Conservation (phyloP, 352 stramenopile species). For the Phytopythium aichiense region DNA sequence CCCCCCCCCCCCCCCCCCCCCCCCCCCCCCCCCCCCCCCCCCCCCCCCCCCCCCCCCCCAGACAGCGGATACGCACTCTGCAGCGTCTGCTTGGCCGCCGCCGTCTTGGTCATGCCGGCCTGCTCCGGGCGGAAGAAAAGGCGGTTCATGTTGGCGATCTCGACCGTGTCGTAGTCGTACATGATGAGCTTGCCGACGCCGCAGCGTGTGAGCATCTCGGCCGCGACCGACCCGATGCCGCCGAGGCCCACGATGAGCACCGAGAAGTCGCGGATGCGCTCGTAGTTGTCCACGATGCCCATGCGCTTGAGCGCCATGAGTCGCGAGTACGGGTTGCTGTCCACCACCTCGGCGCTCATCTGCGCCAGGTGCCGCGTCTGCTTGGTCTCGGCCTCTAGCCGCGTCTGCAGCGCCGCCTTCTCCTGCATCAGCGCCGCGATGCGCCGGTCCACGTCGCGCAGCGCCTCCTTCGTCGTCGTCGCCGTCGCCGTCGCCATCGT, state of each 20-base stretch:
- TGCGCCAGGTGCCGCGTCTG: conserved; percentile 24
- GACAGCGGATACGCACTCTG: conserved; percentile 40
- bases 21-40: no score
- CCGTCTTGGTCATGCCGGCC: conserved; percentile 84
- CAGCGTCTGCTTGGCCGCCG: conserved; percentile 83
- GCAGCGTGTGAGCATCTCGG: conserved; percentile 89
- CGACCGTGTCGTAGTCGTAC: conserved; percentile 89
- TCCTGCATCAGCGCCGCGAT: conserved; percentile 75
- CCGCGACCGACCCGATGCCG: conserved; percentile 81
- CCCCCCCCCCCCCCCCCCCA: no score
- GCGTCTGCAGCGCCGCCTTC: conserved; percentile 50
- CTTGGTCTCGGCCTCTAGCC: conserved; percentile 41
- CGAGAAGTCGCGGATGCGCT: conserved; percentile 76
- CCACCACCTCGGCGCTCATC: conserved; percentile 80
- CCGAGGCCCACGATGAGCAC: conserved; percentile 84
- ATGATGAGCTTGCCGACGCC: conserved; percentile 89
- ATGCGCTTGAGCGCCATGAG: conserved; percentile 90
- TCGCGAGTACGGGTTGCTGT: conserved; percentile 87
- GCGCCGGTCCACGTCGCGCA: conserved; percentile 64
- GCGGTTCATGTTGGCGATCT: conserved; percentile 91
- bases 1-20: no score
- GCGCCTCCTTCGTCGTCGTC: conserved; percentile 29
- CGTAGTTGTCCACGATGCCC: conserved; percentile 89
- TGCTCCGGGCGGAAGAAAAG: conserved; percentile 89
- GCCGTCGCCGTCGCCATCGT: conserved; percentile 16